Conservation (phyloP, 192 early-diverging fungal genomes). For the Coemansia sp. region DNA sequence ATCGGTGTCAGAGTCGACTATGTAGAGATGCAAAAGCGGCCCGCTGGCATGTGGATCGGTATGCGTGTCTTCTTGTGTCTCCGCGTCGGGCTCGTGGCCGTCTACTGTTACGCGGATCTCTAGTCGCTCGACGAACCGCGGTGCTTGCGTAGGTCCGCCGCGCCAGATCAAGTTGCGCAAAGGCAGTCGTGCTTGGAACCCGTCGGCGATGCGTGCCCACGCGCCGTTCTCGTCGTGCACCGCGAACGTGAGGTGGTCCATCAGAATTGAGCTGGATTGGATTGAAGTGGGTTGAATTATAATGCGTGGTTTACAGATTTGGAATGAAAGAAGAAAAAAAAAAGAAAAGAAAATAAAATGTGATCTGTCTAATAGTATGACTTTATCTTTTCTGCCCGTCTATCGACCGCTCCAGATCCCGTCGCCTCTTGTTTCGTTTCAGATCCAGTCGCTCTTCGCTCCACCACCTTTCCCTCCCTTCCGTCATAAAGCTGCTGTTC, state of each 20-base stretch:
- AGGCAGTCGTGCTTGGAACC: constrained; percentile 71
- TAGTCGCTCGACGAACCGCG: constrained; percentile 63
- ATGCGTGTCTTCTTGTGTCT: constrained; percentile 40
- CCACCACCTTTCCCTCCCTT: background rate
- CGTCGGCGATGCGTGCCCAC: constrained; percentile 68
- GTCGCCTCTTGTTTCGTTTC: background rate
- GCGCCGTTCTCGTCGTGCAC: constrained; percentile 33
- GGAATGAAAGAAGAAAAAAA: constrained; percentile 8
- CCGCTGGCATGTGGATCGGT: background rate
- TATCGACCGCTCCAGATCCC: constrained; percentile 13
- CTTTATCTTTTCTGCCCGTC: constrained; percentile 49
- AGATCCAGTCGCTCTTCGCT: background rate
- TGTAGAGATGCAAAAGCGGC: constrained; percentile 34
- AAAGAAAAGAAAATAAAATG: constrained; percentile 11
- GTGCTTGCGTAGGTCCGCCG: constrained; percentile 65
- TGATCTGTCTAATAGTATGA: constrained; percentile 39
- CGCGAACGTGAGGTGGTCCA: constrained; percentile 29
- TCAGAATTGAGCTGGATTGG: background rate
- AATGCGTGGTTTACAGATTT: no score
- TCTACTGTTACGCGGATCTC: constrained; percentile 59
- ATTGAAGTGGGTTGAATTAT: no score
- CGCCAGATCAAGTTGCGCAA: constrained; percentile 81
- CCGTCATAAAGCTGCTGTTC: constrained; percentile 26
- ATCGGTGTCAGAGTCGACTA: constrained; percentile 32
- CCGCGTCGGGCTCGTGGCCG: background rate